Conservation (phyloP, 306 rosid species). For the Potentilla sterilis region DNA sequence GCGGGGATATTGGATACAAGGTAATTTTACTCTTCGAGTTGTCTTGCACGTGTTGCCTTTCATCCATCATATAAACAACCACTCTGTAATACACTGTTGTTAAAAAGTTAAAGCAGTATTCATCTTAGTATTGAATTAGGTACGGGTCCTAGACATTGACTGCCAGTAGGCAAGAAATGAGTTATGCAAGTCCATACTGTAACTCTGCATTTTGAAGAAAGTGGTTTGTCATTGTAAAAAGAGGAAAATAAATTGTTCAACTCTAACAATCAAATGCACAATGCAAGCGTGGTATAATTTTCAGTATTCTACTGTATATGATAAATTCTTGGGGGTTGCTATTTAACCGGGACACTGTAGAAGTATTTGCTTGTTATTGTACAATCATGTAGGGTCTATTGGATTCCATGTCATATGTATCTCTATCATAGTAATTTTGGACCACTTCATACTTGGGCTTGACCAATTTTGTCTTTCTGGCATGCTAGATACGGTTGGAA, state of each 20-base stretch:
- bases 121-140: background rate
- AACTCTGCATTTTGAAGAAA: background rate
- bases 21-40: constrained; percentile 42
- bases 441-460: constrained; percentile 8
- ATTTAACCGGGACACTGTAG: too few relatives aligned
- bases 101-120: background rate
- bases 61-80: background rate
- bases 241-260: background rate
- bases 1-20: constrained; percentile 87
- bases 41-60: constrained; percentile 5
- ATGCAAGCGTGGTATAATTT: background rate
- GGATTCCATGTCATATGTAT: background rate
- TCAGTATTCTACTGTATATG: background rate
- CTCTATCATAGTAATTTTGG: background rate
- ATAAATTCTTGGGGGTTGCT: too few relatives aligned
- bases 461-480: constrained; percentile 15
- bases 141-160: background rate
- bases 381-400: background rate
- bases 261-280: background rate
- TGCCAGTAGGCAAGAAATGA: background rate
- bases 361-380: too few relatives aligned
- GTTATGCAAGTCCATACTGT: background rate
- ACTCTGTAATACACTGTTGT: constrained; percentile 3
- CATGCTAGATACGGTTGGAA: constrained; percentile 85
- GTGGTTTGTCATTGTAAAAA: background rate